Percentiles rank a stretch among this genome's conserved stretches.
Evolutionary conservation across 176 grass and related monocot genomes (phyloP).

Genomic region (Musa itinerans): DNA sequence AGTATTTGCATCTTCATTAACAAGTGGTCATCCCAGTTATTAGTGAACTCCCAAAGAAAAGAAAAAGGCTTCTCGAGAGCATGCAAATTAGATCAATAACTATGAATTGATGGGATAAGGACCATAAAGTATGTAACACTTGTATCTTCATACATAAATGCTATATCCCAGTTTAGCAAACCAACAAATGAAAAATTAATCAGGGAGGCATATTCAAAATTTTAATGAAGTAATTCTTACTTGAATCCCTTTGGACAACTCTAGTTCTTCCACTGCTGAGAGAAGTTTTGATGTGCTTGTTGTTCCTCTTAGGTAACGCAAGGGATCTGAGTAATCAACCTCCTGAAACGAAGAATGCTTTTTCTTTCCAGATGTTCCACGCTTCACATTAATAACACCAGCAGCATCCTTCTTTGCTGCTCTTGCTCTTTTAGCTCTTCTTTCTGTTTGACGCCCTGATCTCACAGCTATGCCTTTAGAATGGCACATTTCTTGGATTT

Average conservation of each 20-base stretch:
- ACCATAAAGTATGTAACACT: too few relatives aligned
- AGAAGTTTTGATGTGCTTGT: conserved; percentile 39
- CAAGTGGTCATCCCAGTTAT: not conserved
- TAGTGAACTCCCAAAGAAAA: not conserved
- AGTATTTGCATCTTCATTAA: not conserved
- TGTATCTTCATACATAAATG: too few relatives aligned
- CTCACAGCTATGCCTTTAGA: conserved; percentile 37
- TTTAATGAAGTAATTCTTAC: conserved; percentile 5
- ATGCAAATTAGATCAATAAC: too few relatives aligned
- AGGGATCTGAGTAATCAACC: conserved; percentile 34
- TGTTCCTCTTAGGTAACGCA: conserved; percentile 51
- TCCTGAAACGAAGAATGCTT: conserved; percentile 27
- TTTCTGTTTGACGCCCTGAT: conserved; percentile 43
- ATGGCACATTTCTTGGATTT: not conserved
- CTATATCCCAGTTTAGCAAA: too few relatives aligned
- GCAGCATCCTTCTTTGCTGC: conserved; percentile 34
- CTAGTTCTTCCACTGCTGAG: conserved; percentile 53
- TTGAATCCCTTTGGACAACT: conserved; percentile 54
- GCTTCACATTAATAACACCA: conserved; percentile 11
- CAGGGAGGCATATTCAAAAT: not conserved
- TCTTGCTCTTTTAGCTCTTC: conserved; percentile 42
- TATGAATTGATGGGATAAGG: too few relatives aligned
- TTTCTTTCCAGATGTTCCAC: conserved; percentile 28
- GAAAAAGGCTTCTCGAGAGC: too few relatives aligned
- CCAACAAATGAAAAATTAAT: not conserved